Base-by-base conservation (phyloP, 2,329 filamentous ascomycete genomes). In the Cercospora nicotianae region DNA sequence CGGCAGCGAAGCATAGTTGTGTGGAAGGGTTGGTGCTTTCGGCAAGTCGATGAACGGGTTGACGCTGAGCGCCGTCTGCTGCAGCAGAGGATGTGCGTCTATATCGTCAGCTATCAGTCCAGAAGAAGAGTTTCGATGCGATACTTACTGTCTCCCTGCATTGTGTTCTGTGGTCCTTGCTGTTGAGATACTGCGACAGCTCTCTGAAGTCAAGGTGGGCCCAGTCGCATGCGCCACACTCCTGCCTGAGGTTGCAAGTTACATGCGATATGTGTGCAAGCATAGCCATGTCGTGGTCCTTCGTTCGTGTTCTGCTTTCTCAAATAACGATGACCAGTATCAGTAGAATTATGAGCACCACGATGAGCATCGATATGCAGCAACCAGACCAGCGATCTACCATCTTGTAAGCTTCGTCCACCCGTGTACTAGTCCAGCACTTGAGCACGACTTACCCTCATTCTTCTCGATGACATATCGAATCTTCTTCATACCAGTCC, bases 11-110 rank as follows among this genome's bases (percentile, higher is more conserved):
- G 94, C 94, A 86, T 97, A 98, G 74, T 93, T 96, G 83, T 98
- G 98, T 26, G 95, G 94, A 7, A 99, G 88, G 0, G 94, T 97
- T 20, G 94, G 91, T 28, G 94, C 91, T 31, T 92, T 90, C 10
- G 95, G 95, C 33, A 99, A 90, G 68, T 90, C 91, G 75, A 98
- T 88, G 83, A 97, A 97, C 28, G 95, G 95, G 3, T 94, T 97
- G 55, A 98, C 93, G 60, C 93, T 96, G 65, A 99, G 84, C 31
- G 95, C 93, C 48, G 98, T 89, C 82, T 99, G 95, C 72, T 94
- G 91, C 58, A 99, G 89, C 72, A 97, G 88, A 16, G 91, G 92
- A 81, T 97, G 93, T 16, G 93, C 89, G 71, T 80, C 82, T 83
- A 64, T 28, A 26, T 28, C 1, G 18, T 64, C 51, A 64, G 62